phyloP scores from a whole-genome alignment of 1,284 basidiomycete genomes.

The Fomitopsis schrenkii region DNA sequence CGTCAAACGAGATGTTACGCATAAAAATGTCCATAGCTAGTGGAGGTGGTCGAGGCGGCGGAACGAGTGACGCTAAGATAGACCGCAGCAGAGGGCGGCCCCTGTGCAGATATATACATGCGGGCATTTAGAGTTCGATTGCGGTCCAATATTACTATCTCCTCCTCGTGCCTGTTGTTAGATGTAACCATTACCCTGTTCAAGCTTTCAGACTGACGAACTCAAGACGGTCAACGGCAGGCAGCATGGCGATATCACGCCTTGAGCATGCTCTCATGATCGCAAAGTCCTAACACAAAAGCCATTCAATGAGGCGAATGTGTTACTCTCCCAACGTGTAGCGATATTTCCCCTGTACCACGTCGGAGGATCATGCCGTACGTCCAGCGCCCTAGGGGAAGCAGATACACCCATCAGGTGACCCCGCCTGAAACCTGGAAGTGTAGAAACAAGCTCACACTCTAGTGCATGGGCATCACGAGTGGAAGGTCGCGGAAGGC shows the following conservation, averaged over 20 bases:
- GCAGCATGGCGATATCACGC: too few species aligned
- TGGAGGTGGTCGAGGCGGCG: not conserved
- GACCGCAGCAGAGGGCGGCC: not conserved
- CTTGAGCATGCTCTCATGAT: too few species aligned
- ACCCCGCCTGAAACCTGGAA: not conserved
- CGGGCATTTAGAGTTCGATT: not conserved
- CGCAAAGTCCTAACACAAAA: too few species aligned
- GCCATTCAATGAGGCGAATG: too few species aligned
- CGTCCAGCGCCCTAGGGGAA: too few species aligned
- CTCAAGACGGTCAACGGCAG: not conserved
- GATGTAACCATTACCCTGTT: not conserved
- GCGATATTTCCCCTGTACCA: too few species aligned
- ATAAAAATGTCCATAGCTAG: slow-evolving; percentile 33
- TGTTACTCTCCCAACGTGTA: too few species aligned
- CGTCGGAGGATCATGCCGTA: too few species aligned
- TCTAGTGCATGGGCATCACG: not conserved
- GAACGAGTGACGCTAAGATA: not conserved
- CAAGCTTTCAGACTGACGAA: not conserved
- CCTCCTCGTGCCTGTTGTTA: not conserved
- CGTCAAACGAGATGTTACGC: slow-evolving; percentile 32
- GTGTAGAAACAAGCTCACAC: not conserved
- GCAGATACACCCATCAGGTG: too few species aligned
- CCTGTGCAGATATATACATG: slow-evolving; percentile 1
- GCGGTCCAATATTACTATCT: not conserved
- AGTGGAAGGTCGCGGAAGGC: not conserved